Conservation (phyloP, 352 stramenopile species). For the Pythium biforme region DNA sequence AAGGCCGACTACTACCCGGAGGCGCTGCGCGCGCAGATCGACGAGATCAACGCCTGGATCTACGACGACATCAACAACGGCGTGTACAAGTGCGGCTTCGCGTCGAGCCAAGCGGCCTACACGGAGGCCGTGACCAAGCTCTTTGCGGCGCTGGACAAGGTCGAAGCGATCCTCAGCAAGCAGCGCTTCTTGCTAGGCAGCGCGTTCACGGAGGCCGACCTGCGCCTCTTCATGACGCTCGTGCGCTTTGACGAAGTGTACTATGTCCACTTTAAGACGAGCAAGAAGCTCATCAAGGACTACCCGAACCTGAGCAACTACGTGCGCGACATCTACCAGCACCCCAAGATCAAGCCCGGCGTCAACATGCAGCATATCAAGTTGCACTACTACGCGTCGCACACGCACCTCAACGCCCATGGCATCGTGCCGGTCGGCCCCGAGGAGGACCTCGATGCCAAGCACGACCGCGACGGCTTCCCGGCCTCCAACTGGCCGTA, state of each 20-base stretch:
- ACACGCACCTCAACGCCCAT: slow-evolving; percentile 93
- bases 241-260: slow-evolving; percentile 86
- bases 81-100: slow-evolving; percentile 92
- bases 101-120: slow-evolving; percentile 87
- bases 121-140: slow-evolving; percentile 71
- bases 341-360: slow-evolving; percentile 79
- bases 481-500: slow-evolving; percentile 29
- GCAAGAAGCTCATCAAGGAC: slow-evolving; percentile 86
- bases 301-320: slow-evolving; percentile 88
- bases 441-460: slow-evolving; percentile 44
- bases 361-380: slow-evolving; percentile 98
- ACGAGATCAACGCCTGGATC: slow-evolving; percentile 91
- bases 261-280: slow-evolving; percentile 88
- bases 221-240: slow-evolving; percentile 81
- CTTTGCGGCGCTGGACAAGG: slow-evolving; percentile 66
- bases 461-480: slow-evolving; percentile 75
- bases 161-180: slow-evolving; percentile 66
- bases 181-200: slow-evolving; percentile 67
- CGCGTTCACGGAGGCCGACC: slow-evolving; percentile 71
- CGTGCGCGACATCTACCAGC: slow-evolving; percentile 91
- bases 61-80: slow-evolving; percentile 93
- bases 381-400: slow-evolving; percentile 94
- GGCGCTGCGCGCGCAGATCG: slow-evolving; percentile 78
- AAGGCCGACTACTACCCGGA: slow-evolving; percentile 79
- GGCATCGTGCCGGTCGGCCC: slow-evolving; percentile 91